Conservation (phyloP, 805 yeast species). For the Suhomyces prunicola region DNA sequence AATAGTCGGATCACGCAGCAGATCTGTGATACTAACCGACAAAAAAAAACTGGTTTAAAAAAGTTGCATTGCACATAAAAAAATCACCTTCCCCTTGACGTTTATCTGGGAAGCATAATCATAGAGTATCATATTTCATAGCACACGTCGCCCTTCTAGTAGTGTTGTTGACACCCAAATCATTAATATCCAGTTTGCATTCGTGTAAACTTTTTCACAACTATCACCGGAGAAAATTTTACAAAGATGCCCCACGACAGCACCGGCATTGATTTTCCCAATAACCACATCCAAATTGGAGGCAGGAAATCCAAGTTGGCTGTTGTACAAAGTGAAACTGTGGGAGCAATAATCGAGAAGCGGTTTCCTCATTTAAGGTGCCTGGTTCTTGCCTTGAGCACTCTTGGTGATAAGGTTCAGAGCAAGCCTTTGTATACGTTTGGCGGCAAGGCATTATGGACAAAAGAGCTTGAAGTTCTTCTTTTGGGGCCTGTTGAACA, state of each 20-base stretch:
- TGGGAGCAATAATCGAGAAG: slow-evolving; percentile 55
- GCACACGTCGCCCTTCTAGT: background rate
- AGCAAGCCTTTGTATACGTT: slow-evolving; percentile 85
- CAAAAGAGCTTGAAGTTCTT: slow-evolving; percentile 85
- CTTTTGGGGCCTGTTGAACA: slow-evolving; percentile 60
- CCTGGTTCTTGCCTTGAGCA: slow-evolving; percentile 73
- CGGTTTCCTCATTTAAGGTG: slow-evolving; percentile 66
- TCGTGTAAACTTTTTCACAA: background rate
- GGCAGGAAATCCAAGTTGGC: slow-evolving; percentile 89
- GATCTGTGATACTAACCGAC: background rate
- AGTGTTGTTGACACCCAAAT: background rate
- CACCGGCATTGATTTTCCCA: slow-evolving; percentile 15
- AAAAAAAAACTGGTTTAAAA: background rate
- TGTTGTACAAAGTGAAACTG: slow-evolving; percentile 77
- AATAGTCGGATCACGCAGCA: background rate
- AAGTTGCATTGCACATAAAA: background rate
- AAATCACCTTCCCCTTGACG: background rate
- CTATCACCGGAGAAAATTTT: background rate
- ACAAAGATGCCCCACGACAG: slow-evolving; percentile 2
- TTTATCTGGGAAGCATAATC: background rate
- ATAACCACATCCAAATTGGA: slow-evolving; percentile 56
- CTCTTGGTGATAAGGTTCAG: slow-evolving; percentile 88
- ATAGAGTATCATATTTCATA: background rate
- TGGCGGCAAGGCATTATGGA: slow-evolving; percentile 97
- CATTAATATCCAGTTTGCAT: background rate